phyloP scores from a whole-genome alignment of 2,329 filamentous ascomycete genomes.

The Sclerotinia spermophila region DNA sequence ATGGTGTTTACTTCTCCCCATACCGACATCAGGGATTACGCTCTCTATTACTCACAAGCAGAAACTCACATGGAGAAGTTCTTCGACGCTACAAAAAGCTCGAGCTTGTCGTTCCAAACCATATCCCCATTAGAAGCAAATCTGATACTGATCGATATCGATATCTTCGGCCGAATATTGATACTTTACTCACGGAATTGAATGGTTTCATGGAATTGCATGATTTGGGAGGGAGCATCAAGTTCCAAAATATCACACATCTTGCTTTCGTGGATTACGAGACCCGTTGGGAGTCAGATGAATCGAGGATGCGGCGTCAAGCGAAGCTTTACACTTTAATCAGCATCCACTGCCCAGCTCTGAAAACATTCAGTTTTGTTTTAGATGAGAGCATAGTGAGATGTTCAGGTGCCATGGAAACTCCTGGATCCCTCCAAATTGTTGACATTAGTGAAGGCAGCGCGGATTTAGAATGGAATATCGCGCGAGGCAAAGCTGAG shows the following conservation, averaged over 20 bases:
- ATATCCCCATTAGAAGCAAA: rapidly evolving
- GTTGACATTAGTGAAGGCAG: background rate
- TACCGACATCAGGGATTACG: rapidly evolving
- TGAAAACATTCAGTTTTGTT: background rate
- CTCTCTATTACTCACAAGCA: background rate
- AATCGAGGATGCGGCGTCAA: background rate
- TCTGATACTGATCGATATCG: rapidly evolving
- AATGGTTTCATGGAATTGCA: rapidly evolving
- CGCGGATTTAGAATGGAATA: background rate
- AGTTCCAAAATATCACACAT: background rate
- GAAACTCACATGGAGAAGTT: background rate
- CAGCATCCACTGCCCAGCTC: background rate
- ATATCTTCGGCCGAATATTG: background rate
- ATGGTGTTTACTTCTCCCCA: too few relatives aligned
- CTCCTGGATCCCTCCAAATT: background rate
- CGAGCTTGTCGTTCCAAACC: background rate
- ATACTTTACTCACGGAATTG: background rate
- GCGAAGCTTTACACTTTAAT: background rate
- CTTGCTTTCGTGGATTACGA: background rate
- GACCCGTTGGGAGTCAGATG: background rate
- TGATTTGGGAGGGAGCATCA: background rate
- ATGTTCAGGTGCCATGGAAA: rapidly evolving
- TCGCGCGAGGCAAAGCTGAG: background rate
- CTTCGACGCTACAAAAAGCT: background rate
- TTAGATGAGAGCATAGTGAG: rapidly evolving